Base-by-base conservation (phyloP, 805 yeast genomes). In the Candida boidinii region DNA sequence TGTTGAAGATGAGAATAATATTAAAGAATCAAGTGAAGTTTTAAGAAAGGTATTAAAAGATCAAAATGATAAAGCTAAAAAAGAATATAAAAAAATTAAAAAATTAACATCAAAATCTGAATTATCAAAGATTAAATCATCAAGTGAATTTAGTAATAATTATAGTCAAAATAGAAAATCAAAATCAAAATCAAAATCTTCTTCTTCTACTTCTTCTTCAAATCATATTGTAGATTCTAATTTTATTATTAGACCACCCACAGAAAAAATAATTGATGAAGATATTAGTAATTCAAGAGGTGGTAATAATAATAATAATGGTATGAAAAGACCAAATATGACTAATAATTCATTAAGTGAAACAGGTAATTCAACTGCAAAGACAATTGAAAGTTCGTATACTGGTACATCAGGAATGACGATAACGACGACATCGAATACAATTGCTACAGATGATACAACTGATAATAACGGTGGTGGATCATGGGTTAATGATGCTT, bases 401-500 rank as follows among this genome's bases (percentile, higher is more conserved):
- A n/a, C 17, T 18, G 19, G 15, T 9, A 23, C 12, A 14, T n/a
- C 23, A 23, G 8, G 12, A 18, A 18, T 9, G 13, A 13, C 12
- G 20, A 10, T 15, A 18, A 10, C 29, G 15, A 23, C 4, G 6
- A 10, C n/a, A 9, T 8, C 10, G n/a, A 18, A 13, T 14, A 17
- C 25, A 8, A 5, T 13, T 15, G 18, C 9, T 19, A 17, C 29
- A 16, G 23, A 41, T 16, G 41, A 41, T 2, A 37, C 30, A 17
- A 29, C 36, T 4, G 39, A 30, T 5, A 53, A 37, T 14, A 43
- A 46, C 17, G 50, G 38, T 6, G 60, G 60, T 27, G 60, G 61
- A 38, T 49, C 58, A 15, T 79, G 87, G 86, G 61, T 78, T 18
- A 68, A 74, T 36, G 60, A 62, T 29, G 51, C 53, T 6, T 67